These are phyloP conservation scores for Thermomucor indicae-seudaticae DNA, from an alignment of 371 early-diverging fungal genomes.

Conservation along the genomic window DNA sequence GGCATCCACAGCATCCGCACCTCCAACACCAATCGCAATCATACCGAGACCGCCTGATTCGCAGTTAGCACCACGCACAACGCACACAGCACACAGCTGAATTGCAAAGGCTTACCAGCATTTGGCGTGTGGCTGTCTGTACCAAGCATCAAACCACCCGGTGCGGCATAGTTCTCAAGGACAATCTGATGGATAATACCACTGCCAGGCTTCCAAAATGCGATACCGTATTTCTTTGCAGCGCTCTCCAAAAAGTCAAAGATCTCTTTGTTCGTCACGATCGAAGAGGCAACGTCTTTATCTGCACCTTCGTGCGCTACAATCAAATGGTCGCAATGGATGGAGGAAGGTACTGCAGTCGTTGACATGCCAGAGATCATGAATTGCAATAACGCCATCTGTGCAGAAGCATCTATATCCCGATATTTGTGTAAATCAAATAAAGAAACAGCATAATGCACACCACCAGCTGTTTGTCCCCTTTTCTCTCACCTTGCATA, in stretches of 20 bases:
- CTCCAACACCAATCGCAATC: constrained; percentile 93
- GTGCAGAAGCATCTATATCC: constrained; percentile 66
- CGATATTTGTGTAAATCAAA: background rate
- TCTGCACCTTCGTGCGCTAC: constrained; percentile 76
- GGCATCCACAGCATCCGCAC: constrained; percentile 94
- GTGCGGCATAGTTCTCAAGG: constrained; percentile 91
- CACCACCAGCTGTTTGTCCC: background rate
- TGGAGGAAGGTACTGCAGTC: constrained; percentile 84
- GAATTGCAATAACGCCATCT: constrained; percentile 92
- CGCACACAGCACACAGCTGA: background rate
- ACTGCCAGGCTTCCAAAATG: constrained; percentile 89
- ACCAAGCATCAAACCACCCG: constrained; percentile 89
- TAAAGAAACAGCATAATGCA: background rate
- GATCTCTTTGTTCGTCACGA: constrained; percentile 77
- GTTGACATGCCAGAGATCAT: constrained; percentile 85
- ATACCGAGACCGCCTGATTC: constrained; percentile 85
- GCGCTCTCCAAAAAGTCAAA: constrained; percentile 81
- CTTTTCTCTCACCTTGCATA: constrained; percentile 54
- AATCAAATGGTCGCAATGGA: constrained; percentile 94
- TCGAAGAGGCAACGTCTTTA: constrained; percentile 64
- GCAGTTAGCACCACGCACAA: background rate
- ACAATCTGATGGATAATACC: constrained; percentile 93
- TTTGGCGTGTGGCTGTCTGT: constrained; percentile 82
- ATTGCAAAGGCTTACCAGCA: constrained; percentile 37
- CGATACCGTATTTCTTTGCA: constrained; percentile 80